Conservation (phyloP, 2,329 filamentous ascomycete species). For the Clarireedia homoeocarpa region DNA sequence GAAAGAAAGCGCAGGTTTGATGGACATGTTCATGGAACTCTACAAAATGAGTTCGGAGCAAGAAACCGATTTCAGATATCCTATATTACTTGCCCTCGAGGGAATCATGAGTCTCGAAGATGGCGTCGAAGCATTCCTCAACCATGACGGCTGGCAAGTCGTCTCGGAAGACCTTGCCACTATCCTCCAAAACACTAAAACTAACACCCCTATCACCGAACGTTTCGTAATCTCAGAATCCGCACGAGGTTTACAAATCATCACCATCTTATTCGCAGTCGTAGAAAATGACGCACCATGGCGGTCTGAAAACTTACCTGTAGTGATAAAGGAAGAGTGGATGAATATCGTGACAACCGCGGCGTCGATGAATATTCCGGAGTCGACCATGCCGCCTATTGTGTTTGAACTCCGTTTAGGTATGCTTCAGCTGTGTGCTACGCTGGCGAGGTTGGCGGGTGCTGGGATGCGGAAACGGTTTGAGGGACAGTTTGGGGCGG, state of each 20-base stretch:
- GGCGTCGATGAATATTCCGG: conserved; percentile 31
- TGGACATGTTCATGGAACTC: conserved; percentile 56
- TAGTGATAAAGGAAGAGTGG: conserved; percentile 43
- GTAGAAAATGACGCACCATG: conserved; percentile 39
- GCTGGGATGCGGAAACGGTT: too few relatives aligned
- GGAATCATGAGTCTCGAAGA: conserved; percentile 43
- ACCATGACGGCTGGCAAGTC: conserved; percentile 45
- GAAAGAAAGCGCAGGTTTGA: conserved; percentile 41
- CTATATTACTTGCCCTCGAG: conserved; percentile 52
- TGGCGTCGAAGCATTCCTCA: conserved; percentile 34
- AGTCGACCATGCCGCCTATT: conserved; percentile 7
- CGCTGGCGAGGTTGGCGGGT: too few relatives aligned
- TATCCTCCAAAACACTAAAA: conserved; percentile 31
- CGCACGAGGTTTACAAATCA: conserved; percentile 45
- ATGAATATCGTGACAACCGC: conserved; percentile 46
- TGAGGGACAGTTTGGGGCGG: too few relatives aligned
- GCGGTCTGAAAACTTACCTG: too few relatives aligned
- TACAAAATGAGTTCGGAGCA: conserved; percentile 35
- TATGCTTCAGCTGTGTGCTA: conserved; percentile 36
- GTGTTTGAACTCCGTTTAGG: conserved; percentile 43
- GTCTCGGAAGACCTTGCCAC: conserved; percentile 42
- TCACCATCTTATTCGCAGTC: conserved; percentile 46
- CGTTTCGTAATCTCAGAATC: conserved; percentile 30
- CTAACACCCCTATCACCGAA: not conserved
- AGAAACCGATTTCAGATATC: conserved; percentile 45